phyloP scores from a whole-genome alignment of 805 yeast species.

The Wickerhamomyces ciferrii region DNA sequence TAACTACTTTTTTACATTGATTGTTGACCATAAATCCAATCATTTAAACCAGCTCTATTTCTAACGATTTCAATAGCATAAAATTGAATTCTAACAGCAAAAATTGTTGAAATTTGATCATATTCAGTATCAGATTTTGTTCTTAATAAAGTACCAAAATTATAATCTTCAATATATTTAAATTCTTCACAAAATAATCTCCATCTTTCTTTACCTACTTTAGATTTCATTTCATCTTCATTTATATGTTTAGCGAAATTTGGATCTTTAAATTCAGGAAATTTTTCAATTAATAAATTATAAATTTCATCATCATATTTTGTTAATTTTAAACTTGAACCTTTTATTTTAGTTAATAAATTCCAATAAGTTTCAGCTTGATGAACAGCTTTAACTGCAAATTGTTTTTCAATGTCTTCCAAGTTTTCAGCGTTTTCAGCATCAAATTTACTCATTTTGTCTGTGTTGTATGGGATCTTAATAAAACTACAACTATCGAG shows the following conservation, averaged over 20 bases:
- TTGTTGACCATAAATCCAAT: conserved; percentile 61
- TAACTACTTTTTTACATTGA: neutral
- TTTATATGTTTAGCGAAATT: conserved; percentile 49
- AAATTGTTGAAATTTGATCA: conserved; percentile 76
- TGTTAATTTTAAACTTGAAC: conserved; percentile 73
- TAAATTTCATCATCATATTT: conserved; percentile 68
- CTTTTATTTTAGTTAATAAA: conserved; percentile 65
- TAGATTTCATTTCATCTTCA: conserved; percentile 81
- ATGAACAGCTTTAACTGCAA: conserved; percentile 94
- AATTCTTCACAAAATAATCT: conserved; percentile 78
- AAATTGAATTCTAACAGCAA: conserved; percentile 90
- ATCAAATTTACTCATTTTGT: conserved; percentile 35
- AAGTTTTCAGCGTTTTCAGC: conserved; percentile 92
- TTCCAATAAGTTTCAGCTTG: conserved; percentile 96
- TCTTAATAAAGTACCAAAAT: conserved; percentile 92
- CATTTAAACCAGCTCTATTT: conserved; percentile 85
- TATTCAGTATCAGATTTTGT: conserved; percentile 68
- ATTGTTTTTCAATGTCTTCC: conserved; percentile 95
- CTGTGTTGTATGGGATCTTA: neutral
- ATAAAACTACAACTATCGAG: no score
- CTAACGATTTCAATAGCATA: conserved; percentile 93
- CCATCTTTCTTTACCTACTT: conserved; percentile 84
- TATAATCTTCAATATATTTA: conserved; percentile 85
- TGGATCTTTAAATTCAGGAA: conserved; percentile 82
- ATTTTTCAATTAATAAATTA: conserved; percentile 52